These are phyloP conservation scores for Taphrina deformans DNA, from an alignment of 1,139 yeast genomes.

Conservation along the genomic window DNA sequence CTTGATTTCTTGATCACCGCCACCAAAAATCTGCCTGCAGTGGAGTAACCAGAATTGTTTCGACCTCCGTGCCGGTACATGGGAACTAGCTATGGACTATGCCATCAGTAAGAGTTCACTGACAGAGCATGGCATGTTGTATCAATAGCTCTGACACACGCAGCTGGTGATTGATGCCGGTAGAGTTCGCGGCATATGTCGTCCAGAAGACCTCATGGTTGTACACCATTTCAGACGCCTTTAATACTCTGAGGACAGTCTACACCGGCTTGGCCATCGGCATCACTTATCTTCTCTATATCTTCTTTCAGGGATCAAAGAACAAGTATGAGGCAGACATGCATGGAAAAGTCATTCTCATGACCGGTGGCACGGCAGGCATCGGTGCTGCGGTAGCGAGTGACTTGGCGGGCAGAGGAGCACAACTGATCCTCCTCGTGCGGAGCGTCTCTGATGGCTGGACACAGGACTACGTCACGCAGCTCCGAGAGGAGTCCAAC, in stretches of 20 bases:
- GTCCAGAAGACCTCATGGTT: slow-evolving; percentile 18
- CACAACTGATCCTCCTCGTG: slow-evolving; percentile 76
- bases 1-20: neutral
- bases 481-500: slow-evolving; percentile 65
- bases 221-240: neutral
- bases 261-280: neutral
- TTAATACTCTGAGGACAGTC: neutral
- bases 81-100: too few relatives aligned
- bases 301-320: slow-evolving; percentile 17
- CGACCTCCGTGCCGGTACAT: too few relatives aligned
- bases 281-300: neutral
- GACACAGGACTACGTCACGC: slow-evolving; percentile 76
- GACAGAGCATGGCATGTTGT: too few relatives aligned
- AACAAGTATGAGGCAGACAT: slow-evolving; percentile 91
- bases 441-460: slow-evolving; percentile 65
- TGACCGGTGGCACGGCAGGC: slow-evolving; percentile 91
- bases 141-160: too few relatives aligned
- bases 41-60: too few relatives aligned
- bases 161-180: slow-evolving; percentile 24
- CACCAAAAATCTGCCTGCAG: neutral
- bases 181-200: slow-evolving; percentile 25
- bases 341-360: slow-evolving; percentile 83
- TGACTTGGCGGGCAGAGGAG: slow-evolving; percentile 77
- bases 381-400: slow-evolving; percentile 74
- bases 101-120: too few relatives aligned